Evolutionary conservation across 148 eudicot genomes (phyloP), one percentile per base, ranked within the genome.

Genomic region (Nepenthes mirabilis): DNA sequence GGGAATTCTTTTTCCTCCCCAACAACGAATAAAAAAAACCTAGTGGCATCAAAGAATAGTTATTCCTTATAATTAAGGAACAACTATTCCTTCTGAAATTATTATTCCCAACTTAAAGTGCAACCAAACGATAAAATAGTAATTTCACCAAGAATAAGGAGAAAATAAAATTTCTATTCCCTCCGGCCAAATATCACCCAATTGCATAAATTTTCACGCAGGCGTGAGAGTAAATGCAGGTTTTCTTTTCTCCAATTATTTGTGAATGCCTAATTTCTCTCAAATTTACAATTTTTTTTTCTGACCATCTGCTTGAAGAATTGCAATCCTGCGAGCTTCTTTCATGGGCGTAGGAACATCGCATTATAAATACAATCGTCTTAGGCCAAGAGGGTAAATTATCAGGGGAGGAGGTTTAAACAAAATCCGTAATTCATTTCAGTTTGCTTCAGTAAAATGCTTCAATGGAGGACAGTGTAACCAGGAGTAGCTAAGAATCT

Each of bases 181-280:
- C n/a, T n/a, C n/a, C n/a, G n/a, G n/a, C n/a, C n/a, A n/a, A n/a
- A n/a, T n/a, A n/a, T n/a, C n/a, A n/a, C n/a, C n/a, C n/a, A n/a
- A n/a, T n/a, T n/a, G n/a, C n/a, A n/a, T n/a, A 70, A 50, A 68
- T 74, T 83, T 82, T 79, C 6, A 87, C 77, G 85, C 80, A 85
- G 72, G 94, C 90, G 94, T 91, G 94, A 76, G 84, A 77, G 77
- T 85, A 82, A 75, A 82, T 82, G 77, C 77, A 82, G 72, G 75
- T 70, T 74, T 82, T 77, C 80, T 79, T 64, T 73, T 14, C 5
- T 37, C 55, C 34, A 35, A 45, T 59, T 66, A 61, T 65, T 71
- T 65, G 14, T 58, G 1, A 10, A 9, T 54, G 51, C 71, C 53
- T 52, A 65, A 61, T 37, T 45, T 53, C 37, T 13, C 36, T 5